Evolutionary conservation across 1,284 basidiomycete genomes (phyloP).

Genomic region (Trametes versicolor): DNA sequence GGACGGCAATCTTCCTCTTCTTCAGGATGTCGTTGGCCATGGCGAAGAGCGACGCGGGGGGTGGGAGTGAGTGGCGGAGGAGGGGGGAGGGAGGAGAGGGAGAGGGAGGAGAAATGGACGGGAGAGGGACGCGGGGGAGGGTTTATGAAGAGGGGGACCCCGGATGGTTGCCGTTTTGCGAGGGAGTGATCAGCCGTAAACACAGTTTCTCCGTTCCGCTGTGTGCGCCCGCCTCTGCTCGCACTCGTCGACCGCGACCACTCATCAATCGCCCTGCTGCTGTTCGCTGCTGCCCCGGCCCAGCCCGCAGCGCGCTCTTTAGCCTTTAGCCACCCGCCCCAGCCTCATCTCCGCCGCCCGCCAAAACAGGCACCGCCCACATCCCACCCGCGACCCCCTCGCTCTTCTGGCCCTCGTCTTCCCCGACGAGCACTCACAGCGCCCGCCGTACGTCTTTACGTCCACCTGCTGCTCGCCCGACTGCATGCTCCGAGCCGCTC

Average conservation of each 20-base stretch:
- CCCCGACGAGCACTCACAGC: not conserved
- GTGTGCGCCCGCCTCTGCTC: not conserved
- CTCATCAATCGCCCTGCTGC: not conserved
- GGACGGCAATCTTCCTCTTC: constrained; percentile 87
- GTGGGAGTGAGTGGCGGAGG: constrained; percentile 5
- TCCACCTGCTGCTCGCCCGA: constrained; percentile 23
- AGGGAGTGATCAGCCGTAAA: constrained; percentile 9
- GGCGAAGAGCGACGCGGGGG: constrained; percentile 23
- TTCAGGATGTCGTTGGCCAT: constrained; percentile 71
- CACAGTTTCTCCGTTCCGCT: constrained; percentile 27
- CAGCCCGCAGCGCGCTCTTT: constrained; percentile 13
- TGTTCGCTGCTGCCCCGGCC: not conserved
- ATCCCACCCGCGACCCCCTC: not conserved
- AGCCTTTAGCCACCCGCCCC: constrained; percentile 26
- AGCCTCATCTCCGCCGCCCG: constrained; percentile 1
- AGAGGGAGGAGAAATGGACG: constrained; percentile 20
- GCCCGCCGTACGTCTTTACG: constrained; percentile 23
- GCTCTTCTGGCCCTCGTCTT: not conserved
- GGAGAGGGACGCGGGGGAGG: not conserved
- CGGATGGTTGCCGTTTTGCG: constrained; percentile 1
- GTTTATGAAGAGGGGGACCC: constrained; percentile 7
- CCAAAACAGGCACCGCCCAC: constrained; percentile 3
- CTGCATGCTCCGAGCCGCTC: constrained; percentile 24
- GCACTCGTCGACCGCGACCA: not conserved
- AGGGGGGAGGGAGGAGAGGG: constrained; percentile 14